Evolutionary conservation across 1,284 basidiomycete genomes (phyloP).

Genomic region (Naganishia liquefaciens): DNA sequence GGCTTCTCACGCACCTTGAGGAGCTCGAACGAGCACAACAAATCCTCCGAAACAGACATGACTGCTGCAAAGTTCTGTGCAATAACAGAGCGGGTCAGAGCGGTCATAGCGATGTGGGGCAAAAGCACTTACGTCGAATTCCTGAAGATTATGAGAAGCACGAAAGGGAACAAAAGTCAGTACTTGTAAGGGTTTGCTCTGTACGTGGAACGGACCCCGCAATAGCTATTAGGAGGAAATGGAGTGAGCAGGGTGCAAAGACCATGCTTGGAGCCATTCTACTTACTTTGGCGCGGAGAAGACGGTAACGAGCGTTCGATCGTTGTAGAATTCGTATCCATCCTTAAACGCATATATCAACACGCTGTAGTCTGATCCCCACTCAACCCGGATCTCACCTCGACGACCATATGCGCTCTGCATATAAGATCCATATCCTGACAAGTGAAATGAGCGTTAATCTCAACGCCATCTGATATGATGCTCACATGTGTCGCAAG

Average conservation of each 20-base stretch:
- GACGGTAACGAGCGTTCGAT: slow-evolving; percentile 95
- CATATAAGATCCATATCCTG: slow-evolving; percentile 98
- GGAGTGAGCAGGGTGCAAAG: slow-evolving; percentile 2
- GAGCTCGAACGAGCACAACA: slow-evolving; percentile 95
- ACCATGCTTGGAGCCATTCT: not conserved
- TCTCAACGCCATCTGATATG: not conserved
- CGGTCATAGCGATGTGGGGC: not conserved
- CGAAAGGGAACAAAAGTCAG: not conserved
- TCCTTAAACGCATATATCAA: slow-evolving; percentile 55
- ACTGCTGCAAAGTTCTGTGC: slow-evolving; percentile 89
- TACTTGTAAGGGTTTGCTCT: slow-evolving; percentile 9
- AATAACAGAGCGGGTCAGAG: not conserved
- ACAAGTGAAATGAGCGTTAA: not conserved
- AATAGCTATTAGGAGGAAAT: slow-evolving; percentile 44
- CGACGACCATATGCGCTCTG: slow-evolving; percentile 99
- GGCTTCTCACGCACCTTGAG: slow-evolving; percentile 61
- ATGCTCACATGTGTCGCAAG: slow-evolving; percentile 62
- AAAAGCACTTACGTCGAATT: slow-evolving; percentile 32
- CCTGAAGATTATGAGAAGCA: slow-evolving; percentile 10
- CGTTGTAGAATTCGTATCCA: slow-evolving; percentile 99
- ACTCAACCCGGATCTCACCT: slow-evolving; percentile 48
- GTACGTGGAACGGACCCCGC: slow-evolving; percentile 40
- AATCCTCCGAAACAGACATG: slow-evolving; percentile 89
- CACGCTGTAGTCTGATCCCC: not conserved
- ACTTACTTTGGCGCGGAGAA: slow-evolving; percentile 94